Evolutionary conservation across 495 filamentous ascomycete species (phyloP).

Genomic region (Penicillium arizonense): DNA sequence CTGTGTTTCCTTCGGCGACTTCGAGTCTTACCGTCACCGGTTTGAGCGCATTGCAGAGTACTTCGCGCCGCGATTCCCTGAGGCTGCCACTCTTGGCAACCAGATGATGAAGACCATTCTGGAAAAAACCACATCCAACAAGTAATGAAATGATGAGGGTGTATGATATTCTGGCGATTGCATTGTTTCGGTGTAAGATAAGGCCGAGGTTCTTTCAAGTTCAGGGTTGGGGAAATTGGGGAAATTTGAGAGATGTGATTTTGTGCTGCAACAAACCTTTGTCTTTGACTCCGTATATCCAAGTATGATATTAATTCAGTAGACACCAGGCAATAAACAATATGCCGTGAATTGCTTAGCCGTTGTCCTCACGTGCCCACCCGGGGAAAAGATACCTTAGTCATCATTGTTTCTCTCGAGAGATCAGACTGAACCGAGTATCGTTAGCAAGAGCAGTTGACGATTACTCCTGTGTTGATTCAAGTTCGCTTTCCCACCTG

Average conservation of each 20-base stretch:
- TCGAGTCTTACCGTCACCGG: slow-evolving; percentile 83
- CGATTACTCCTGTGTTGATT: slow-evolving; percentile 12
- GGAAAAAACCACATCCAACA: slow-evolving; percentile 61
- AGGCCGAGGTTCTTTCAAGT: neutral
- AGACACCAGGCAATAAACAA: neutral
- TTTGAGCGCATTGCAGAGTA: slow-evolving; percentile 87
- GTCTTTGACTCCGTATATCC: too few species aligned
- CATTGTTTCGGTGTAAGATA: neutral
- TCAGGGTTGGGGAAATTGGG: neutral
- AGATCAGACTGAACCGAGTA: slow-evolving; percentile 20
- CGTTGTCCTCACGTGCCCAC: neutral
- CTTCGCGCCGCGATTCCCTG: slow-evolving; percentile 84
- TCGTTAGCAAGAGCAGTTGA: slow-evolving; percentile 12
- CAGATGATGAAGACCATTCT: slow-evolving; percentile 96
- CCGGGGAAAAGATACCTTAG: slow-evolving; percentile 17
- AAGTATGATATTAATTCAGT: neutral
- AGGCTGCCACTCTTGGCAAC: slow-evolving; percentile 83
- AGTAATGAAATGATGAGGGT: slow-evolving; percentile 9
- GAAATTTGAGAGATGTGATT: neutral
- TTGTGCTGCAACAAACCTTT: neutral
- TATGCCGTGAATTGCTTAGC: neutral
- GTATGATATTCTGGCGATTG: neutral
- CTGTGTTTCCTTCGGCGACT: slow-evolving; percentile 84
- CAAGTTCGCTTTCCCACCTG: slow-evolving; percentile 1
- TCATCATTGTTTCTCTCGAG: slow-evolving; percentile 20